A percentile compares a stretch with the other conserved stretches of the same genome.
Evolutionary conservation across 192 early-diverging fungal species (phyloP).

Genomic region (Lobosporangium transversale): DNA sequence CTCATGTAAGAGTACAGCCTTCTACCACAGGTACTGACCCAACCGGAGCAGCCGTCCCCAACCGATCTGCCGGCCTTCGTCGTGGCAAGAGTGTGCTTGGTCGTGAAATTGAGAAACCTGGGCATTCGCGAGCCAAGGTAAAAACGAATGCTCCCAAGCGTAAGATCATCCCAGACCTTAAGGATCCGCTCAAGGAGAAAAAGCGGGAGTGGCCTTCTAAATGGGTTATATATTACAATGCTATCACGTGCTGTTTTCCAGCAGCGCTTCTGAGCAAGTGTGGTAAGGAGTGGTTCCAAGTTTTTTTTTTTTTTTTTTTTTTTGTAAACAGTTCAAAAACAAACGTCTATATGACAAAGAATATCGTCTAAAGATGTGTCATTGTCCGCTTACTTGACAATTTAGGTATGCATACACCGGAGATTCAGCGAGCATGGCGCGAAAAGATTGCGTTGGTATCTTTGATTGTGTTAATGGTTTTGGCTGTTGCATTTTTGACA

Average conservation of each 20-base stretch:
- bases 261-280: slow-evolving; percentile 33
- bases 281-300: no score
- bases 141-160: slow-evolving; percentile 36
- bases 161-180: slow-evolving; percentile 50
- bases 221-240: slow-evolving; percentile 59
- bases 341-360: no score
- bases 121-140: slow-evolving; percentile 41
- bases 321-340: no score
- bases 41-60: slow-evolving; percentile 9
- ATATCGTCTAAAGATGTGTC: no score
- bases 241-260: slow-evolving; percentile 58
- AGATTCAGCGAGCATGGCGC: slow-evolving; percentile 84
- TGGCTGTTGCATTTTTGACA: slow-evolving; percentile 82
- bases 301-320: no score
- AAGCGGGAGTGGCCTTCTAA: slow-evolving; percentile 47
- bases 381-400: no score
- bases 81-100: slow-evolving; percentile 44
- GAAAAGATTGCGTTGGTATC: slow-evolving; percentile 92
- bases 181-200: slow-evolving; percentile 55
- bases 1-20: slow-evolving; percentile 36
- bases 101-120: slow-evolving; percentile 50
- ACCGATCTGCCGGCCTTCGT: slow-evolving; percentile 23
- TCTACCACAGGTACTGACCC: slow-evolving; percentile 48
- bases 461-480: slow-evolving; percentile 80
- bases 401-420: slow-evolving; percentile 68